These are phyloP conservation scores for Pseudogymnoascus sp. DNA, from an alignment of 2,329 filamentous ascomycete species.

Conservation along the genomic window DNA sequence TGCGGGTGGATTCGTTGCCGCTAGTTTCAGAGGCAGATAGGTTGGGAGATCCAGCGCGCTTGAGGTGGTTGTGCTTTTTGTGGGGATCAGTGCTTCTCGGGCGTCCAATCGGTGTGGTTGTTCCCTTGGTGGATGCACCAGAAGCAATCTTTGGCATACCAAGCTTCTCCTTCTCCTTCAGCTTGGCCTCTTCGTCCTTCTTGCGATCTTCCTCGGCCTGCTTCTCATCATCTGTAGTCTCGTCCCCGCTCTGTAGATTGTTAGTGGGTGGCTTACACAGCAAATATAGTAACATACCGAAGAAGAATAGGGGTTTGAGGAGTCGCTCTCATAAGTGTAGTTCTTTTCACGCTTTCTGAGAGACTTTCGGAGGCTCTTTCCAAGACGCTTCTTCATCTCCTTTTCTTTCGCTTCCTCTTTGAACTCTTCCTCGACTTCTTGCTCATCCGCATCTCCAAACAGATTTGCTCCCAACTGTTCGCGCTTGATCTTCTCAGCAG, in stretches of 20 bases:
- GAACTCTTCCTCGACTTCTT: slow-evolving; percentile 60
- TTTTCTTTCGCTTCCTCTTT: slow-evolving; percentile 66
- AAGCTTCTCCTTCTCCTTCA: slow-evolving; percentile 43
- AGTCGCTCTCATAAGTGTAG: slow-evolving; percentile 73
- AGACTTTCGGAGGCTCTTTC: slow-evolving; percentile 71
- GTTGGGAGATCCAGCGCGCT: slow-evolving; percentile 78
- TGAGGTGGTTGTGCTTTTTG: slow-evolving; percentile 56
- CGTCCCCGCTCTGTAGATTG: slow-evolving; percentile 40
- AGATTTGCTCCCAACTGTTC: slow-evolving; percentile 83
- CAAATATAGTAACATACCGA: slow-evolving; percentile 33
- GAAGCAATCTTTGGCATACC: slow-evolving; percentile 33
- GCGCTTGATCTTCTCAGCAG: slow-evolving; percentile 63
- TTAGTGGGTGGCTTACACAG: slow-evolving; percentile 15
- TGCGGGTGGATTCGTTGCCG: slow-evolving; percentile 78
- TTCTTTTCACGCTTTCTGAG: slow-evolving; percentile 81
- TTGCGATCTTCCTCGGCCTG: slow-evolving; percentile 57
- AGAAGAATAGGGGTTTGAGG: slow-evolving; percentile 46
- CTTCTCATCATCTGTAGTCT: slow-evolving; percentile 42
- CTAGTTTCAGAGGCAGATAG: slow-evolving; percentile 69
- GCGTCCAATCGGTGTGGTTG: slow-evolving; percentile 55
- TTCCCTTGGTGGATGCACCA: slow-evolving; percentile 60
- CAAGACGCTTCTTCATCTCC: slow-evolving; percentile 58
- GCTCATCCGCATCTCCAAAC: slow-evolving; percentile 63
- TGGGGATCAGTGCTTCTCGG: slow-evolving; percentile 42
- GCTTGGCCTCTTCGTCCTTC: slow-evolving; percentile 50